Base-by-base conservation (phyloP, 257 asterid genomes). In the Linaria vulgaris region DNA sequence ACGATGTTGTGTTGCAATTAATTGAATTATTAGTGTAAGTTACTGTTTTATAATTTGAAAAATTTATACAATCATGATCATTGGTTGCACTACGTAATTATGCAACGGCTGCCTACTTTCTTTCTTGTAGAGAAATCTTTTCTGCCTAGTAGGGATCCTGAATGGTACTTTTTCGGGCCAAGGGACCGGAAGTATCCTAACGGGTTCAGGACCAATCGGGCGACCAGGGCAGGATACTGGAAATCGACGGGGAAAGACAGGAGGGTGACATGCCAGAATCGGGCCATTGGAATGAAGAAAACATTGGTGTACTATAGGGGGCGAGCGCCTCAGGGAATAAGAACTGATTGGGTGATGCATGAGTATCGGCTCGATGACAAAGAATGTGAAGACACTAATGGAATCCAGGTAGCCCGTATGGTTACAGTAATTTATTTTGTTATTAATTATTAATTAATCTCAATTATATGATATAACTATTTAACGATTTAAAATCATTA, bases 281-380 rank as follows among this genome's bases (percentile, higher is more conserved):
- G 95, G 63, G 80, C 90, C 1, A 83, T 91, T 6, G 98, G 96
- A 13, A 91, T 91, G 98, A 91, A 91, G 88, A 91, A 91, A 64
- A 91, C 98, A 6, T 60, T 91, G 73, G 96, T 91, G 17, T 91
- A 91, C 67, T 91, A 91, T 45, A 73, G 85, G 15, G 96, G 96
- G 10, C 73, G 98, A 63, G 98, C 98, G n/a, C 98, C 98, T 14
- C 96, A 88, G 61, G 98, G 98, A 16, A 81, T 84, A 21, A 57
- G 96, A 39, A 91, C 96, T 15, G 98, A 91, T 59, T 91, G 98
- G 98, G 96, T 88, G 0, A 91, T 91, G 98, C 98, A 91, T 55
- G 98, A 91, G 50, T 91, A 91, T 76, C 79, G 96, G 21, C 92
- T 91, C 0, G 96, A 86, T 21, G 95, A 91, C 23, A 88, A 82